Percentiles rank a stretch among this genome's conserved stretches.
These are phyloP conservation scores for Phytophthora hybrid DNA, from an alignment of 352 stramenopile species.

Conservation along the genomic window DNA sequence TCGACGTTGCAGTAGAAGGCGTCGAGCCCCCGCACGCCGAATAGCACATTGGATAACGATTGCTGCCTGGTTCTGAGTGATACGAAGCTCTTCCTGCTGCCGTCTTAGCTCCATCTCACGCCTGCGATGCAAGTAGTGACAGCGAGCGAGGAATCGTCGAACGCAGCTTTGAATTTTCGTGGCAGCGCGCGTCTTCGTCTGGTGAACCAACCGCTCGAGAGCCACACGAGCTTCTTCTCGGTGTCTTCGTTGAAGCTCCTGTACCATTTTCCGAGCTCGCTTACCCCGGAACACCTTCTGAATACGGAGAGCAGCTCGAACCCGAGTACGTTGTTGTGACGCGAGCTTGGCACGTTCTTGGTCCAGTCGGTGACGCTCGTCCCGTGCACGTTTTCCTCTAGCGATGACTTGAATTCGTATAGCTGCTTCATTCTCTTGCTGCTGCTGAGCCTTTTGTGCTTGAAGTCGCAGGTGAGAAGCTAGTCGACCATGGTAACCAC, in stretches of 20 bases:
- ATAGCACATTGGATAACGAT: conserved; percentile 77
- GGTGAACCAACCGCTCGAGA: conserved; percentile 62
- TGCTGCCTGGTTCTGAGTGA: conserved; percentile 56
- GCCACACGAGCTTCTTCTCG: conserved; percentile 55
- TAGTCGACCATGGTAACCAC: conserved; percentile 75
- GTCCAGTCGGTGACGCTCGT: conserved; percentile 40
- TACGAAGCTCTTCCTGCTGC: conserved; percentile 32
- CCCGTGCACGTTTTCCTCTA: conserved; percentile 59
- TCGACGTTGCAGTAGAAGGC: conserved; percentile 52
- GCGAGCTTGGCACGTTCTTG: conserved; percentile 44
- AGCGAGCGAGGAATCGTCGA: conserved; percentile 60
- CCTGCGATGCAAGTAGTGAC: conserved; percentile 42
- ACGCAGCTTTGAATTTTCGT: conserved; percentile 77
- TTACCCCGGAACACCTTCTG: conserved; percentile 74
- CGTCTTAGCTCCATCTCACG: conserved; percentile 43
- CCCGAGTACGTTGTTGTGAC: conserved; percentile 40
- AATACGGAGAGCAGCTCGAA: conserved; percentile 60
- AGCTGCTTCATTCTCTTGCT: conserved; percentile 66
- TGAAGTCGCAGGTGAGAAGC: conserved; percentile 65
- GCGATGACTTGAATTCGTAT: conserved; percentile 67
- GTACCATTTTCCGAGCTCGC: conserved; percentile 49
- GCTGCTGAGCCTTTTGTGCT: conserved; percentile 55
- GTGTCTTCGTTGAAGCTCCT: conserved; percentile 49
- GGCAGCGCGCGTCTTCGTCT: conserved; percentile 67
- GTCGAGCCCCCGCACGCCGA: conserved; percentile 51